Percentiles rank a stretch among this genome's conserved stretches.
Conservation (phyloP, 2,329 filamentous ascomycete species). For the Nothophoma quercina region DNA sequence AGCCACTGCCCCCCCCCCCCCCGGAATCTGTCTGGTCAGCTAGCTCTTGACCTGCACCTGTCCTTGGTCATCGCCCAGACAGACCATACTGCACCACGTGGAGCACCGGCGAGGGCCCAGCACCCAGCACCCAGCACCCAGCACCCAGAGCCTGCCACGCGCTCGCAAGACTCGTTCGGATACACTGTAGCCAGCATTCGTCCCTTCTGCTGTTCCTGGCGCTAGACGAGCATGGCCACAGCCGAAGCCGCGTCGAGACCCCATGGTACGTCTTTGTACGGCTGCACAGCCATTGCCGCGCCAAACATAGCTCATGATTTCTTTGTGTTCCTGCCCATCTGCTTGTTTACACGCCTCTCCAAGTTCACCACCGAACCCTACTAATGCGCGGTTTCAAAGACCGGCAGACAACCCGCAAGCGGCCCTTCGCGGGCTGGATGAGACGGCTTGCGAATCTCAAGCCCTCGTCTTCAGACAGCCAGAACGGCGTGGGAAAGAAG, state of each 20-base stretch:
- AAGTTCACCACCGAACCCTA: conserved; percentile 10
- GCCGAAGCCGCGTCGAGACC: conserved; percentile 54
- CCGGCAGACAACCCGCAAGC: conserved; percentile 75
- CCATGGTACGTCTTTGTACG: conserved; percentile 50
- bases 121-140: neutral
- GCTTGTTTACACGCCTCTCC: conserved; percentile 1
- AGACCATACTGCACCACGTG: conserved; percentile 30
- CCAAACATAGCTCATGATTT: conserved; percentile 8
- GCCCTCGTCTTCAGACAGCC: conserved; percentile 69
- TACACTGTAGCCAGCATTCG: neutral
- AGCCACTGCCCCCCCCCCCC: conserved; percentile 1
- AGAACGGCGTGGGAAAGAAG: conserved; percentile 52
- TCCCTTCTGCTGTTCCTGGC: conserved; percentile 10
- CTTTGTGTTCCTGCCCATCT: conserved; percentile 7
- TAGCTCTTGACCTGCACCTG: conserved; percentile 9
- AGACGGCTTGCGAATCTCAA: conserved; percentile 93
- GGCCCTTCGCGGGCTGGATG: conserved; percentile 92
- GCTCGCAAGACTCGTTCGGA: neutral
- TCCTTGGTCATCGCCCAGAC: conserved; percentile 29
- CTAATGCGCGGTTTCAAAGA: conserved; percentile 30
- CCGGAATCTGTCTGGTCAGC: neutral
- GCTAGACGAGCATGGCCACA: conserved; percentile 50
- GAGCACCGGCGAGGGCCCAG: conserved; percentile 7
- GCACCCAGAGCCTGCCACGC: conserved; percentile 14
- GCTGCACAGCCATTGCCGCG: conserved; percentile 35